Conservation (phyloP, 371 early-diverging fungal genomes). For the Syncephalis plumigaleata region DNA sequence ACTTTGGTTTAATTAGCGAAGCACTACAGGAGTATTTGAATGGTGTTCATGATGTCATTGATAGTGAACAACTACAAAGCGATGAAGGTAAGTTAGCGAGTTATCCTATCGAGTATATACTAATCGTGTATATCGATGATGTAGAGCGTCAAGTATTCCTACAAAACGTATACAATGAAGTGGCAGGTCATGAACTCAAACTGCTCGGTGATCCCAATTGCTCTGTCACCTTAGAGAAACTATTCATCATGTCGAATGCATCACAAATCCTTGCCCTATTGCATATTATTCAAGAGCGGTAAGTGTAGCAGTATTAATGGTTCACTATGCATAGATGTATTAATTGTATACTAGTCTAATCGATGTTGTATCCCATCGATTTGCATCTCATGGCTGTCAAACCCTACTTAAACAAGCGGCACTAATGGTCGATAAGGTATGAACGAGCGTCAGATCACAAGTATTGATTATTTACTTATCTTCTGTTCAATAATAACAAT, state of each 20-base stretch:
- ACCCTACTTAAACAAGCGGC: slow-evolving; percentile 26
- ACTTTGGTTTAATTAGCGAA: slow-evolving; percentile 40
- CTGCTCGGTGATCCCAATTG: slow-evolving; percentile 55
- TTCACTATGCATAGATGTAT: too few species aligned
- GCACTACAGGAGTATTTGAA: slow-evolving; percentile 53
- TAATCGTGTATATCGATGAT: too few species aligned
- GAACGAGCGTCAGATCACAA: too few species aligned
- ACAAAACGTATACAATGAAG: slow-evolving; percentile 57
- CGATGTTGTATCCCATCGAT: slow-evolving; percentile 58
- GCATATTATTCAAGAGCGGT: slow-evolving; percentile 22
- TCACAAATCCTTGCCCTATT: background rate
- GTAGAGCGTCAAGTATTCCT: slow-evolving; percentile 53
- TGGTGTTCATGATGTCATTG: slow-evolving; percentile 48
- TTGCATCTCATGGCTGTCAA: slow-evolving; percentile 74
- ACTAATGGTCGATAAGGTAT: background rate
- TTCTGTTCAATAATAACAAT: background rate
- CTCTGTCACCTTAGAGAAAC: slow-evolving; percentile 61
- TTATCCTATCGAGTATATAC: too few species aligned
- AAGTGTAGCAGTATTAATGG: too few species aligned
- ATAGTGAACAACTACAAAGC: slow-evolving; percentile 22
- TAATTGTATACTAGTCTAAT: slow-evolving; percentile 19
- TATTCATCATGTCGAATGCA: slow-evolving; percentile 22
- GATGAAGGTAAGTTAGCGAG: slow-evolving; percentile 39
- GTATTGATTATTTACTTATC: background rate
- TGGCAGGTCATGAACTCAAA: slow-evolving; percentile 52